Evolutionary conservation across 179 eudicot species (phyloP), one percentile per base, ranked within the genome.

Genomic region (Actinidia polygama): DNA sequence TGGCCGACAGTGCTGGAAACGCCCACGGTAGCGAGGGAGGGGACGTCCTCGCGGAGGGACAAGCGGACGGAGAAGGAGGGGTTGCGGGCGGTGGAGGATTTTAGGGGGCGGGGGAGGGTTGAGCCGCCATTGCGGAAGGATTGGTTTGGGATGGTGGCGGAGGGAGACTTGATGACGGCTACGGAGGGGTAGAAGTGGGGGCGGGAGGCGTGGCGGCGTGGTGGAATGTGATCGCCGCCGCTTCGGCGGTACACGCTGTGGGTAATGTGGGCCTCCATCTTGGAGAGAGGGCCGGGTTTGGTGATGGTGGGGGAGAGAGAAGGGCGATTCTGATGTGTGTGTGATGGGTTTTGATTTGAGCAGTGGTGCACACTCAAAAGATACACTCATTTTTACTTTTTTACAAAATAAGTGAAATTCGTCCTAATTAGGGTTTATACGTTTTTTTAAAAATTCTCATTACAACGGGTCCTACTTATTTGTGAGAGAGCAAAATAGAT

Each of bases 1-100:
- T 95, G 98, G 7, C 99, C 99, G 63, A 96, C 99, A 69, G 99
- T 98, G 70, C 99, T 98, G 79, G 99, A 91, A 57, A 90, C 98
- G 1, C 99, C 99, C 83, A 96, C 95, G 74, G 95, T 81, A 78
- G 98, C 98, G 73, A 96, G 54, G 58, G 99, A 92, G n/a, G 99
- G 99, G 76, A 87, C 98, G 86, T 86, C 86, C 24, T 89, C 91
- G 0, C 77, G 85, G 63, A 91, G 93, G 49, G 97, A 75, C 96
- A 93, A 89, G 47, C 89, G 91, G 77, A 88, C 77, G 62, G 81
- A 3, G 80, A 80, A 71, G 83, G 47, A 14, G 71, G 80, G 10
- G 84, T 79, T 10, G 70, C 78, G 86, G 53, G 57, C 85, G 80
- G 18, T 75, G 61, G 83, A 75, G 54, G 83, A 21, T 72, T 81